Percentiles rank a stretch among this genome's conserved stretches.
These are phyloP conservation scores for Lepidium campestre DNA, from an alignment of 441 rosid genomes.

Conservation along the genomic window DNA sequence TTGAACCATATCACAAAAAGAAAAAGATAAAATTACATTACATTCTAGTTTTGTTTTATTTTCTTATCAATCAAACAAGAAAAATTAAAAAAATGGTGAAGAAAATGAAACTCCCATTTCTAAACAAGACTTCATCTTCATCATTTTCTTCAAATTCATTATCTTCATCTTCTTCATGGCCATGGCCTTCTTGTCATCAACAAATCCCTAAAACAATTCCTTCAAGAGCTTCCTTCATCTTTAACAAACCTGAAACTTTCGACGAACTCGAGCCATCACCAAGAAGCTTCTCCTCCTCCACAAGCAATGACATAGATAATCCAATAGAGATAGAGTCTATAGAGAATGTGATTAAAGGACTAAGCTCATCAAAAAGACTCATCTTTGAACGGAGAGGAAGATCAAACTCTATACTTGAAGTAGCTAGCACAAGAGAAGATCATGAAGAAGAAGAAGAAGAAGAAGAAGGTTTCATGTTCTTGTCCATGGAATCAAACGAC, in stretches of 20 bases:
- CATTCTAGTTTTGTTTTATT: slow-evolving; percentile 1
- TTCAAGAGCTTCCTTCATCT: slow-evolving; percentile 28
- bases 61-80: slow-evolving; percentile 19
- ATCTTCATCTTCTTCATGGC: slow-evolving; percentile 21
- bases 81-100: not conserved
- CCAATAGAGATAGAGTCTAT: slow-evolving; percentile 28
- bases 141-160: slow-evolving; percentile 12
- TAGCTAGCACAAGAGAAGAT: slow-evolving; percentile 14
- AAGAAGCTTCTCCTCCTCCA: slow-evolving; percentile 32
- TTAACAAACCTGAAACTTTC: slow-evolving; percentile 41
- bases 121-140: slow-evolving; percentile 20
- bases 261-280: slow-evolving; percentile 36
- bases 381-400: slow-evolving; percentile 41
- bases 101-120: slow-evolving; percentile 20
- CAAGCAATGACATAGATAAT: not conserved
- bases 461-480: slow-evolving; percentile 35
- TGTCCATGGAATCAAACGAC: slow-evolving; percentile 51
- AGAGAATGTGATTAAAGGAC: slow-evolving; percentile 40
- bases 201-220: slow-evolving; percentile 52
- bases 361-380: slow-evolving; percentile 38
- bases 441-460: slow-evolving; percentile 12
- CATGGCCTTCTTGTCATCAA: slow-evolving; percentile 51
- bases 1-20: not conserved
- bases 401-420: slow-evolving; percentile 51
- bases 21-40: not conserved